Conservation (phyloP, 139 green algal species). For the Chlorella sorokiniana region DNA sequence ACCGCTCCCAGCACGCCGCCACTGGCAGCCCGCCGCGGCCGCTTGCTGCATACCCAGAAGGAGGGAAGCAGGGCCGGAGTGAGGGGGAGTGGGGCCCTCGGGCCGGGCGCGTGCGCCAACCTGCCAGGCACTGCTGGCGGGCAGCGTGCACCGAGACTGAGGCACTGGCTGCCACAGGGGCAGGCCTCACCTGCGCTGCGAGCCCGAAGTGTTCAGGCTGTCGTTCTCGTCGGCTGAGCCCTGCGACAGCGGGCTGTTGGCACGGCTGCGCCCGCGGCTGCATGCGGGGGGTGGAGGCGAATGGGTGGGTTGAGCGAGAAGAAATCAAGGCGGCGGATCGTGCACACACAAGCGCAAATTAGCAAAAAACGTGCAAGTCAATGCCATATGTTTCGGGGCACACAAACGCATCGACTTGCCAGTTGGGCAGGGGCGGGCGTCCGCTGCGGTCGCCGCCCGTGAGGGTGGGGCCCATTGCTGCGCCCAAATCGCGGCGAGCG, state of each 20-base stretch:
- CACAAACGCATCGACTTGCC: not conserved
- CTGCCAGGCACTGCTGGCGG: not conserved
- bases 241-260: constrained; percentile 11
- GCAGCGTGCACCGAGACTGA: not conserved
- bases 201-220: constrained; percentile 2
- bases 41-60: constrained; percentile 27
- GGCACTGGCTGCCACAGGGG: not conserved
- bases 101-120: too few relatives aligned
- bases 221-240: constrained; percentile 16
- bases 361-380: not conserved
- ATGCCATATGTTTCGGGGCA: not conserved
- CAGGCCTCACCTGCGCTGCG: constrained; percentile 11
- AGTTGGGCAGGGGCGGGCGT: not conserved
- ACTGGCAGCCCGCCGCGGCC: constrained; percentile 40
- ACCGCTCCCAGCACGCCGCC: constrained; percentile 43
- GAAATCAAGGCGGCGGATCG: not conserved
- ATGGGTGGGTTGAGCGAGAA: not conserved
- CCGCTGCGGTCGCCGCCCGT: not conserved
- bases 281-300: not conserved
- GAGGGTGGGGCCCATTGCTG: not conserved
- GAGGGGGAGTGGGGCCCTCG: not conserved
- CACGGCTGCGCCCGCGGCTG: constrained; percentile 22
- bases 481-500: not conserved
- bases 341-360: not conserved
- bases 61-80: not conserved